Percentiles rank a stretch among this genome's conserved stretches.
Conservation (phyloP, 139 green algal species). For the Gonium pectorale region DNA sequence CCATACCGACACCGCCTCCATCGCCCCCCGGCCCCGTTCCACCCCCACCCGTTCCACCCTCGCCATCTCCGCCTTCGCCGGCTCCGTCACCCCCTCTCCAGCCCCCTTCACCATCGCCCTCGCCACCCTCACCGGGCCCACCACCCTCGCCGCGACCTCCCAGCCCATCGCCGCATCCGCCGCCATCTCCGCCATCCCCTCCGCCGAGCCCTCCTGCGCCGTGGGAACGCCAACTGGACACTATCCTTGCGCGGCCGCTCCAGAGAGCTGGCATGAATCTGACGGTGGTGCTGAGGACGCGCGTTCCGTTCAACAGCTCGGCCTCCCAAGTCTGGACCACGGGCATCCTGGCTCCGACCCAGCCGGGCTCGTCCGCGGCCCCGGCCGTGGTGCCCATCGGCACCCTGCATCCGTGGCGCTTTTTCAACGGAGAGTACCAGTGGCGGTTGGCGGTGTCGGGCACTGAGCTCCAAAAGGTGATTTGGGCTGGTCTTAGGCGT, state of each 20-base stretch:
- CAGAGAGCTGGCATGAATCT: slow-evolving; percentile 8
- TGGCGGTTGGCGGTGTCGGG: background rate
- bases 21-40: background rate
- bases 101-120: no score
- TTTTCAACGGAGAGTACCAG: slow-evolving; percentile 30
- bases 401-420: background rate
- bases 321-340: background rate
- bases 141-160: no score
- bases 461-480: background rate
- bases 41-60: background rate
- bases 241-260: background rate
- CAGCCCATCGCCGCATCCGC: background rate
- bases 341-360: background rate
- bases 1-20: background rate
- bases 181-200: background rate
- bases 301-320: background rate
- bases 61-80: no score
- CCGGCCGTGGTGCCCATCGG: background rate
- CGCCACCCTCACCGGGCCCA: no score
- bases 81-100: no score
- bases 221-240: slow-evolving; percentile 3
- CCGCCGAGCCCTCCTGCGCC: background rate
- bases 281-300: slow-evolving; percentile 19
- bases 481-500: background rate
- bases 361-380: background rate